phyloP scores from a whole-genome alignment of 2,329 filamentous ascomycete genomes.

The Aureobasidium sp. region DNA sequence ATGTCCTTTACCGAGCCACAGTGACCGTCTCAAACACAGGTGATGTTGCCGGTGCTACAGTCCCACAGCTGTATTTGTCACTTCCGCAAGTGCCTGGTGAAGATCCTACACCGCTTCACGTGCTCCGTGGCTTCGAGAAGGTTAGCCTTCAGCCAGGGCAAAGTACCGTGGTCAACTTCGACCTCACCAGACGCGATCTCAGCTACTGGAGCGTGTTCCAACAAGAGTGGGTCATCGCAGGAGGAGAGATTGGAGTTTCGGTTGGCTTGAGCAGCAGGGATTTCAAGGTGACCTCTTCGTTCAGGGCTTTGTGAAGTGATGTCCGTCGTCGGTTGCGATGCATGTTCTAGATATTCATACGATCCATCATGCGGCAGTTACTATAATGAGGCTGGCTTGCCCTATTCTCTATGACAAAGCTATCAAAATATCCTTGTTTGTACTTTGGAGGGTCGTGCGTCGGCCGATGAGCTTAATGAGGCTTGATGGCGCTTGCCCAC shows the following conservation, averaged over 20 bases:
- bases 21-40: conserved; percentile 66
- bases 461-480: conserved; percentile 1
- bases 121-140: conserved; percentile 40
- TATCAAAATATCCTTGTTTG: not conserved
- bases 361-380: not conserved
- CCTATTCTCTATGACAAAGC: not conserved
- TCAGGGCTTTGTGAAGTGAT: not conserved
- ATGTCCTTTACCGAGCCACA: conserved; percentile 59
- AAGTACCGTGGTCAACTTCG: conserved; percentile 26
- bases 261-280: conserved; percentile 26
- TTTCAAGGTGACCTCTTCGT: conserved; percentile 7
- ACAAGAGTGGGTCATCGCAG: conserved; percentile 31
- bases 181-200: conserved; percentile 33
- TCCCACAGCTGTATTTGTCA: conserved; percentile 51
- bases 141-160: conserved; percentile 25
- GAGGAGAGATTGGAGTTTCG: conserved; percentile 19
- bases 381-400: not conserved
- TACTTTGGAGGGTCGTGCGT: not conserved
- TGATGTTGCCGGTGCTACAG: conserved; percentile 53
- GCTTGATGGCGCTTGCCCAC: not conserved
- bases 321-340: not conserved
- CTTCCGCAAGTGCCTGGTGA: conserved; percentile 48
- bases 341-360: not conserved
- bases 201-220: conserved; percentile 34
- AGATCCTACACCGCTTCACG: conserved; percentile 46